Conservation (phyloP, 441 rosid genomes). For the Codiaeum variegatum region DNA sequence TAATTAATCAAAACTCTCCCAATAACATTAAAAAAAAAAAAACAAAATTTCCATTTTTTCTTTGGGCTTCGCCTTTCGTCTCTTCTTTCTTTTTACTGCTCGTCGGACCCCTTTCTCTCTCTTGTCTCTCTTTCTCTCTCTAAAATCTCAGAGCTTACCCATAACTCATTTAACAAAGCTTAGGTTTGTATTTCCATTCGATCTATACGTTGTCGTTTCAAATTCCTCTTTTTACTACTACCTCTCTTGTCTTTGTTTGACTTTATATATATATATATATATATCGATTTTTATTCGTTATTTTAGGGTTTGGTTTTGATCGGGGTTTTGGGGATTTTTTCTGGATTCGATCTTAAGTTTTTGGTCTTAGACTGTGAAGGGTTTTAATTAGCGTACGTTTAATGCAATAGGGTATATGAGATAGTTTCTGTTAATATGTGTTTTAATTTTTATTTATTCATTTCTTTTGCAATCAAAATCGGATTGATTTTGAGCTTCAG, state of each 20-base stretch:
- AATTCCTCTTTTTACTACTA: neutral
- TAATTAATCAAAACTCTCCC: neutral
- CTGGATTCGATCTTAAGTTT: conserved; percentile 25
- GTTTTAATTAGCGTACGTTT: conserved; percentile 23
- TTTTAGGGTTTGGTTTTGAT: conserved; percentile 39
- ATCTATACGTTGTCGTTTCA: conserved; percentile 29
- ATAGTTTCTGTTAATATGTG: conserved; percentile 2
- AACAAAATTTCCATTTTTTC: conserved; percentile 2
- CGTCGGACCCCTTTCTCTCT: conserved; percentile 25
- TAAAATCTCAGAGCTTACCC: conserved; percentile 36
- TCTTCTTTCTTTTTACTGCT: conserved; percentile 26
- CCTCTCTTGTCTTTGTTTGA: neutral
- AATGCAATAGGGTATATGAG: conserved; percentile 26
- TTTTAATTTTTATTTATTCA: conserved; percentile 9
- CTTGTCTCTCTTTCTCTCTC: conserved; percentile 24
- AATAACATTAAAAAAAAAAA: conserved; percentile 7
- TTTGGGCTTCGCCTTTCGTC: conserved; percentile 24
- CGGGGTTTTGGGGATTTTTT: conserved; percentile 35
- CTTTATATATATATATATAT: neutral
- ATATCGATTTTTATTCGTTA: neutral
- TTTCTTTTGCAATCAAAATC: conserved; percentile 7
- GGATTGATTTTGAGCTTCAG: neutral
- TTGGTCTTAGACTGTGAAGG: conserved; percentile 1
- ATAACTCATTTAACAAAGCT: conserved; percentile 29
- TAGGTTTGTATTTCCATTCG: conserved; percentile 43